These are phyloP conservation scores for Stagonosporopsis rhizophila DNA, from an alignment of 2,329 filamentous ascomycete genomes.

Conservation along the genomic window DNA sequence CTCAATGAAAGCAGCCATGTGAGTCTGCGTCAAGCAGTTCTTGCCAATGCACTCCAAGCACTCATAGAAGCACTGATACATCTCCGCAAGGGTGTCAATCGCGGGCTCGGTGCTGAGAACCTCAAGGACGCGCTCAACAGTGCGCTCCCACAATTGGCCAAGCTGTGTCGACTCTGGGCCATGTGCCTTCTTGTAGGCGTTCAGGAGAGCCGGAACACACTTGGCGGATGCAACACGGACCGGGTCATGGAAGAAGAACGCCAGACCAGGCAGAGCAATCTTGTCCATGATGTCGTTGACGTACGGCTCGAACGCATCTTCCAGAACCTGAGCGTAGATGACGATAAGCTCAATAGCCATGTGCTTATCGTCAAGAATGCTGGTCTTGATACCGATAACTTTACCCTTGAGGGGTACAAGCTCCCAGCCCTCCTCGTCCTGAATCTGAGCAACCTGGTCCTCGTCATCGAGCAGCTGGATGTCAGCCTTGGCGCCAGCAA, in stretches of 20 bases:
- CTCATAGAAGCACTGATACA: constrained; percentile 99
- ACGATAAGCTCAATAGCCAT: constrained; percentile 99
- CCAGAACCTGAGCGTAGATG: constrained; percentile 95
- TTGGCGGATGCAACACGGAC: constrained; percentile 95
- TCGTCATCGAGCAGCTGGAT: constrained; percentile 96
- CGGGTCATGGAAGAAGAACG: constrained; percentile 99
- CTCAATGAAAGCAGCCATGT: constrained; percentile 89
- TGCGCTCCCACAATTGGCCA: constrained; percentile 80
- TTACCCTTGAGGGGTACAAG: constrained; percentile 96
- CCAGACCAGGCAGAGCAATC: constrained; percentile 89
- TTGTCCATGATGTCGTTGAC: constrained; percentile 95
- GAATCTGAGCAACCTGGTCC: constrained; percentile 88
- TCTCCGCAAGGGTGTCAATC: constrained; percentile 94
- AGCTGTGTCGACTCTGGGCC: constrained; percentile 81
- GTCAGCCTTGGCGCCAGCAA: constrained; percentile 94
- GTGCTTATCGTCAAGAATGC: constrained; percentile 96
- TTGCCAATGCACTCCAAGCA: constrained; percentile 93
- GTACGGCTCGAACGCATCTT: constrained; percentile 89
- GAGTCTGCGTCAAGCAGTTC: constrained; percentile 75
- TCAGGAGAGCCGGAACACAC: constrained; percentile 89
- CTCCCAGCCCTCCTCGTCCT: constrained; percentile 97
- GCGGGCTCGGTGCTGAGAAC: constrained; percentile 92
- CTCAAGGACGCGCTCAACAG: constrained; percentile 89
- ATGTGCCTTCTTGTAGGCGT: constrained; percentile 91
- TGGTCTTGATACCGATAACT: constrained; percentile 97